Evolutionary conservation across 2,329 filamentous ascomycete genomes (phyloP), one percentile per base, ranked within the genome.

Genomic region (Fusarium sp.): DNA sequence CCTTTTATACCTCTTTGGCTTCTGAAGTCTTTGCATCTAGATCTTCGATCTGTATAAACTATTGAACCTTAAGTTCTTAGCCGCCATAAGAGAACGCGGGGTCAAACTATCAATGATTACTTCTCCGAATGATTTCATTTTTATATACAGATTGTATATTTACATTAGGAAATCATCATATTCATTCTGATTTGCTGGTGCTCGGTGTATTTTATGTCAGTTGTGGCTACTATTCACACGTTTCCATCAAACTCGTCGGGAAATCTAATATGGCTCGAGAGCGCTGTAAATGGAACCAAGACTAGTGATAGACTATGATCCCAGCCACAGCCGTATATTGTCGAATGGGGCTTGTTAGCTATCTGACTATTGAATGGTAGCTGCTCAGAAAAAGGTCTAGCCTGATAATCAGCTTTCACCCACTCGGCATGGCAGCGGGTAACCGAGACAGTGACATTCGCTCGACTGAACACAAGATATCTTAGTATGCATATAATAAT

Each of bases 81-180:
- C 3, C 12, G 4, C 12, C 4, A 20, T 11, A 1, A 6, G 5
- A 6, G 7, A 50, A 24, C 16, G 22, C 47, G 15, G 28, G 45
- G 28, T n/a, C 7, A 18, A 5, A 8, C 0, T 3, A 18, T 18
- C 14, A 0, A 3, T 12, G 1, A 18, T 7, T 5, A 10, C 12
- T 45, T 6, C 20, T 28, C 18, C 20, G 1, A 9, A 13, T 18
- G 9, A 18, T 35, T 2, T 3, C 2, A 16, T 35, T 15, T 35
- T 35, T 16, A 35, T 16, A 8, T 35, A 8, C 16, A 9, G n/a
- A 4, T 9, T 35, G 1, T 1, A 15, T 4, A 35, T 35, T 16
- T 35, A 9, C 8, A 4, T 14, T 35, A 8, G 3, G 5, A 7
- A 4, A 35, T 16, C 15, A 15, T n/a, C 8, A n/a, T 0, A 15